Evolutionary conservation across 768 basidiomycete species (phyloP), one percentile per base, ranked within the genome.

Genomic region (Leucocoprinus sp.): DNA sequence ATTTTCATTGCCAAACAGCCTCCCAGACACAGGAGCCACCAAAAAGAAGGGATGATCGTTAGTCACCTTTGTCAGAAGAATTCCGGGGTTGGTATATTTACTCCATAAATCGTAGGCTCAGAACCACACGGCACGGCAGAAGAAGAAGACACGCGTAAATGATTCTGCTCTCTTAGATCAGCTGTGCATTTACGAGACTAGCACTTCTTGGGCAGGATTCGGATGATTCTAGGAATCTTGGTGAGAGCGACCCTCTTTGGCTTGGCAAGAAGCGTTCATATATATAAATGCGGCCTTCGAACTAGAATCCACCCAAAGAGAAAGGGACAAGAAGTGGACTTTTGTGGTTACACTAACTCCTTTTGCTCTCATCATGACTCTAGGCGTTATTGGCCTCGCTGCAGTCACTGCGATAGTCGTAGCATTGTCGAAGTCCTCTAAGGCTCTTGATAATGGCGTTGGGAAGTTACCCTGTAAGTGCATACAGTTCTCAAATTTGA

Each of bases 311-410:
- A 35, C 21, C 14, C 8, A 12, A 12, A 14, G n/a, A 9, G 3
- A 21, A 22, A 14, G 37, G 3, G 31, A 23, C 19, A 47, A 40
- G 39, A 40, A 54, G 23, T 43, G 45, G 18, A 54, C 48, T 11
- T 17, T 58, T 15, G 46, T 55, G 8, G 38, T 61, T 22, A 52
- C 50, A 8, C 46, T 58, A 38, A 58, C 57, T 1, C 57, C 58
- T 8, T 52, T 55, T 26, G 51, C 51, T 21, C 40, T 60, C 41
- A 27, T 55, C 21, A 51, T 57, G 44, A 51, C 56, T 19, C 9
- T 53, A 7, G 43, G 50, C 29, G 50, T 55, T 36, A 38, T 53
- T 14, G 51, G 49, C 2, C 19, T 59, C 7, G 54, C 54, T 5
- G 50, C 41, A 3, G 31, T 53, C 34, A 27, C 9, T 53, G 50